phyloP scores from a whole-genome alignment of 352 stramenopile genomes.

The Globisporangium cederbergense region DNA sequence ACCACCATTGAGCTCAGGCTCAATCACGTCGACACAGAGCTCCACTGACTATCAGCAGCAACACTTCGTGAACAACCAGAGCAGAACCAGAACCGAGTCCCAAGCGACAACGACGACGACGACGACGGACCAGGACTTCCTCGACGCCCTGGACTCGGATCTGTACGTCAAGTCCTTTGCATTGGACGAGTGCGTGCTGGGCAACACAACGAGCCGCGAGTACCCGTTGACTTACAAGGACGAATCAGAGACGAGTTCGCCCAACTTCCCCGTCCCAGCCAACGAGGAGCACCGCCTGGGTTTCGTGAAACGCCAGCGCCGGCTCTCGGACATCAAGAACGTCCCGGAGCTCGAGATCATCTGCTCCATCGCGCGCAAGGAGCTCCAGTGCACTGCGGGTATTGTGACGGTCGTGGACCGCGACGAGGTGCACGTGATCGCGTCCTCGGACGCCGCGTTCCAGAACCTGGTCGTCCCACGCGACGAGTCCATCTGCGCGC shows the following conservation, averaged over 20 bases:
- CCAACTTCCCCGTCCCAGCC: conserved; percentile 27
- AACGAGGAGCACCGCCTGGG: conserved; percentile 39
- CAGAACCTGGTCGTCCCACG: conserved; percentile 29
- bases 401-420: conserved; percentile 49
- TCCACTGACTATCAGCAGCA: background rate
- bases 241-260: conserved; percentile 9
- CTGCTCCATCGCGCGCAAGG: conserved; percentile 44
- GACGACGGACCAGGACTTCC: background rate
- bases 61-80: background rate
- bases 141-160: conserved; percentile 4
- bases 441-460: conserved; percentile 35
- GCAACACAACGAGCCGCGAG: conserved; percentile 25
- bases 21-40: conserved; percentile 2
- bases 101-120: background rate
- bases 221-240: conserved; percentile 32
- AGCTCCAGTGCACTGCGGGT: conserved; percentile 43
- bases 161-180: conserved; percentile 10
- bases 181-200: conserved; percentile 18
- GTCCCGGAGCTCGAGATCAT: conserved; percentile 62
- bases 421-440: conserved; percentile 36
- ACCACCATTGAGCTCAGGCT: background rate
- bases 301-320: conserved; percentile 28
- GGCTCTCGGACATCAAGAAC: conserved; percentile 37
- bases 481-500: conserved; percentile 50
- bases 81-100: background rate